These are phyloP conservation scores for Cutaneotrichosporon sp. DNA, from an alignment of 1,284 basidiomycete genomes.

Conservation along the genomic window DNA sequence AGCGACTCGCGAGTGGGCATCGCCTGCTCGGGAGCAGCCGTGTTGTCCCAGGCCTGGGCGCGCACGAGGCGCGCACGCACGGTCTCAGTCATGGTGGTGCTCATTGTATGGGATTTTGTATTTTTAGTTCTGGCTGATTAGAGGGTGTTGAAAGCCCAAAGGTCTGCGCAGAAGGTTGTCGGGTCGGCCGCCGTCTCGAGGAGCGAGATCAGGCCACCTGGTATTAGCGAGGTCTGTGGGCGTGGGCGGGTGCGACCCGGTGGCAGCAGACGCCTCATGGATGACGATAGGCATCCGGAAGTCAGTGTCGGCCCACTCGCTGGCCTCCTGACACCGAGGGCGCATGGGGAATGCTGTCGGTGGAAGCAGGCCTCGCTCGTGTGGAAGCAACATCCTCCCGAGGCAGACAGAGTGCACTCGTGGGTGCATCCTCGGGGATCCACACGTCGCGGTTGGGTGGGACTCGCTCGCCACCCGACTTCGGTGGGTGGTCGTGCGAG, in stretches of 20 bases:
- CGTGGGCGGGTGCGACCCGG: background rate
- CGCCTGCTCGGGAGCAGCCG: background rate
- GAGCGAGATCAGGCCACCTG: slow-evolving; percentile 11
- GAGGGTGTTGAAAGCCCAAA: slow-evolving; percentile 17
- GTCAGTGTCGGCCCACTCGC: no score
- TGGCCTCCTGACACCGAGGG: no score
- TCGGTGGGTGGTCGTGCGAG: background rate
- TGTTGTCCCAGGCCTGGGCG: slow-evolving; percentile 21
- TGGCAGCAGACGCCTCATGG: background rate
- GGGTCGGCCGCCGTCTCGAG: slow-evolving; percentile 19
- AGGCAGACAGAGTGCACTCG: no score
- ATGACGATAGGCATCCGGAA: background rate
- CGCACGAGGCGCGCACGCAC: slow-evolving; percentile 19
- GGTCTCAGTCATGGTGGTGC: slow-evolving; percentile 27
- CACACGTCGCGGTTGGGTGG: background rate
- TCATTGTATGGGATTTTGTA: slow-evolving; percentile 21
- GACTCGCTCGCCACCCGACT: background rate
- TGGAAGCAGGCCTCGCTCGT: no score
- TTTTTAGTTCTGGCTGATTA: slow-evolving; percentile 10
- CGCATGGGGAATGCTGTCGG: no score
- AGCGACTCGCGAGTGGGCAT: slow-evolving; percentile 31
- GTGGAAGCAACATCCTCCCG: no score
- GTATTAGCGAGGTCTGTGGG: background rate
- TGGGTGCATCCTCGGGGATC: no score
- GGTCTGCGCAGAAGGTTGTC: slow-evolving; percentile 16